Evolutionary conservation across 208 protist genomes (phyloP), one percentile per base, ranked within the genome.

Genomic region (Jaenimonas drosophilae): DNA sequence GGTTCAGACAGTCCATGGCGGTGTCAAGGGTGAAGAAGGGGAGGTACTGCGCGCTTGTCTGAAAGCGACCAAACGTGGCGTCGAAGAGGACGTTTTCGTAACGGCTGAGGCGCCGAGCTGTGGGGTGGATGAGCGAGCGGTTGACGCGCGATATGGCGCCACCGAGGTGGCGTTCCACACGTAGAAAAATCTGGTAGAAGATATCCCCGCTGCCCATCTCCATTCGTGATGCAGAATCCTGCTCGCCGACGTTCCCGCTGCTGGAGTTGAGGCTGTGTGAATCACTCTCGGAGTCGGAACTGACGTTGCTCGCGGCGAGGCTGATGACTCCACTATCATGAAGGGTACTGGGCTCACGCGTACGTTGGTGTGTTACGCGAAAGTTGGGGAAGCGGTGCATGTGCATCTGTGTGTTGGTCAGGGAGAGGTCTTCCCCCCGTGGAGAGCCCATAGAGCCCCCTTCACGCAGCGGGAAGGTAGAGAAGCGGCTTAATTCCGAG

Each of bases 1-100:
- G 47, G 38, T 80, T 80, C 21, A 70, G 52, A 40, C 71, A 76
- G 31, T 80, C 71, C 36, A 76, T 69, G n/a, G 67, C 67, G 1
- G 61, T 71, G 28, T 80, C 71, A 1, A 75, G 32, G 28, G 60
- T 69, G 47, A 80, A 80, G 23, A 80, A 71, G 0, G 23, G 7
- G 37, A 20, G 37, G 19, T 25, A 42, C 7, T 42, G 37, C 6
- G 9, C n/a, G 16, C 14, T 42, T 11, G 54, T 27, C 26, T 75
- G 63, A 44, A 88, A 84, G 7, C 64, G 60, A 14, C 70, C 57
- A 29, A 66, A 64, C 20, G 60, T 70, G 7, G 67, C 65, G 31
- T 91, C 67, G 3, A 86, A 47, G 28, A 85, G 21, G 11, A 62
- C 41, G 21, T 47, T 68, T 59, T 91, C 75, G 36, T 41, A n/a